These are phyloP conservation scores for Clonostachys sp. DNA, from an alignment of 2,329 filamentous ascomycete species.

Conservation along the genomic window DNA sequence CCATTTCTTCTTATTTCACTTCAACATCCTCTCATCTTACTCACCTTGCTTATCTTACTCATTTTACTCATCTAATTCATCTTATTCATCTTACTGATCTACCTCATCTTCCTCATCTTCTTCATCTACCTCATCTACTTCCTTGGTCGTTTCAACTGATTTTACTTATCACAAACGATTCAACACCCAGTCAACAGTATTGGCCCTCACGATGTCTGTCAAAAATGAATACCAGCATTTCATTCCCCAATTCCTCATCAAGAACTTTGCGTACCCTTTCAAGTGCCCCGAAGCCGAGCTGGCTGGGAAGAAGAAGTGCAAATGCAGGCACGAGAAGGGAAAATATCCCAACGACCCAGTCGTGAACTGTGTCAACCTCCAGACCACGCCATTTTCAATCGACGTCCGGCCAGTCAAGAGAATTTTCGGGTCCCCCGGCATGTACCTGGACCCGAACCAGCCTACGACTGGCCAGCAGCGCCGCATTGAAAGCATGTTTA, in stretches of 20 bases:
- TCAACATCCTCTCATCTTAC: not conserved
- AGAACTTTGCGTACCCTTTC: constrained; percentile 3
- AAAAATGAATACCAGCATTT: constrained; percentile 1
- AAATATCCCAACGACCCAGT: constrained; percentile 12
- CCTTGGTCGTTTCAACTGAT: too few species aligned
- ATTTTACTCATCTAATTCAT: not conserved
- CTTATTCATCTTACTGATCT: not conserved
- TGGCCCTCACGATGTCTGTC: not conserved
- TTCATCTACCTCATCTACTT: too few species aligned
- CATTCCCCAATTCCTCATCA: constrained; percentile 2
- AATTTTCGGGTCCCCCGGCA: constrained; percentile 13
- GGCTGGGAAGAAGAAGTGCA: not conserved
- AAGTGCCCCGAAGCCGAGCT: not conserved
- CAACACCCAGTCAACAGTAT: not conserved
- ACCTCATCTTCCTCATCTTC: not conserved
- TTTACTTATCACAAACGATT: not conserved
- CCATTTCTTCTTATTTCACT: not conserved
- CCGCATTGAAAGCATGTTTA: constrained; percentile 15
- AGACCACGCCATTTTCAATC: constrained; percentile 4
- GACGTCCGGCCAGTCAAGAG: constrained; percentile 11
- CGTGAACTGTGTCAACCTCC: constrained; percentile 14
- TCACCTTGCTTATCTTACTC: not conserved
- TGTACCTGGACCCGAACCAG: constrained; percentile 14
- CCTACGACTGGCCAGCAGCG: constrained; percentile 9
- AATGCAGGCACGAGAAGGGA: constrained; percentile 3